Base-by-base conservation (phyloP, 2,329 filamentous ascomycete species). In the Pezicula carpinea region DNA sequence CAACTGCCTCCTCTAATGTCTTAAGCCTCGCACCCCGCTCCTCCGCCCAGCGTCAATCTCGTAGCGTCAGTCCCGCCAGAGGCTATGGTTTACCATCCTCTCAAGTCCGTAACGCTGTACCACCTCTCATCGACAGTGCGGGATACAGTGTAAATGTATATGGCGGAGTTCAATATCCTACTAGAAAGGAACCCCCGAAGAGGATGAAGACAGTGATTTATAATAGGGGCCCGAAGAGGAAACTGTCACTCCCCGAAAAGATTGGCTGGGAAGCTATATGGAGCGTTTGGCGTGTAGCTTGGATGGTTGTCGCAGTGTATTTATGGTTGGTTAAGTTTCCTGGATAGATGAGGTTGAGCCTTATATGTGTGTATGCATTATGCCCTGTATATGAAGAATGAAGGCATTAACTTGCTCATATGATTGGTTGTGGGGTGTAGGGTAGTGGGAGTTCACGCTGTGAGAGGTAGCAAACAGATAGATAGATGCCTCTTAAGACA, bases 301-400 rank as follows among this genome's bases (percentile, higher is more conserved):
- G 77, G 73, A 76, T 87, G 64, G 80, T 79, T 17, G 64, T 83
- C 38, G 54, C 70, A 13, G 82, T 82, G 63, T 93, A 87, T 73
- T 72, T 72, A 23, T 87, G 82, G 68, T 67, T 92, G 56, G 72
- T 83, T 47, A 80, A 77, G 68, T 74, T 49, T 34, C 18, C 17
- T 39, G 36, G 36, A 14, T 36, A 29, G 26, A 11, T 29, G 13
- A 8, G 8, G 26, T 29, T 29, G 10, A 29, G 5, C 26, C 26
- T 10, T 29, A 8, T 11, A 10, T 29, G 6, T 29, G 13, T 29
- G 26, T 29, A 29, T 29, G 26, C 26, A 29, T 29, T 29, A 29
- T 29, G 26, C 10, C 26, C 26, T 4, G 26, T 29, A 29, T 29
- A 29, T 29, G 26, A 29, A 29, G 26, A 13, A 29, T 29, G 26